phyloP scores from a whole-genome alignment of 1,284 basidiomycete genomes.

The Xerocomus minutiporus region DNA sequence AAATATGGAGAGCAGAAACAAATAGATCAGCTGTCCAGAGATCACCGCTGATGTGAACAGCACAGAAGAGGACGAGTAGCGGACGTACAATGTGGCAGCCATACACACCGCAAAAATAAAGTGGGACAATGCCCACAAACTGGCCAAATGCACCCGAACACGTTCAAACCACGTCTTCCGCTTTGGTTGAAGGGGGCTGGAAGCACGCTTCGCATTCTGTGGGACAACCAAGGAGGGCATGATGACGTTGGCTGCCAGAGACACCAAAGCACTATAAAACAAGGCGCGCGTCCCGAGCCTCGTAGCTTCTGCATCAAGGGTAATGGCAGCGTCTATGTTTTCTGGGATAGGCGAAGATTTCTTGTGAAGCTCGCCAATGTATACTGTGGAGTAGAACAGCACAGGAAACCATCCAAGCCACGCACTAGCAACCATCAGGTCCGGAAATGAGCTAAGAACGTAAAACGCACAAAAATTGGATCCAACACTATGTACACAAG shows the following conservation, averaged over 20 bases:
- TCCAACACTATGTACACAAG: conserved; percentile 48
- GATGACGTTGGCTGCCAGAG: conserved; percentile 64
- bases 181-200: conserved; percentile 20
- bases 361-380: conserved; percentile 84
- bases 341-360: conserved; percentile 38
- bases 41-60: conserved; percentile 13
- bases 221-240: conserved; percentile 67
- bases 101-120: conserved; percentile 66
- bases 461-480: conserved; percentile 80
- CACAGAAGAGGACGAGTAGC: conserved; percentile 3
- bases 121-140: conserved; percentile 74
- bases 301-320: conserved; percentile 64
- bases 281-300: conserved; percentile 82
- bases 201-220: conserved; percentile 12
- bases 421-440: conserved; percentile 43
- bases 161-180: conserved; percentile 26
- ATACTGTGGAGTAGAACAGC: conserved; percentile 83
- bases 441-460: background rate
- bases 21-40: conserved; percentile 11
- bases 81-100: conserved; percentile 68
- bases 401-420: conserved; percentile 89
- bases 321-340: conserved; percentile 35
- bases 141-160: conserved; percentile 56
- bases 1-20: conserved; percentile 5
- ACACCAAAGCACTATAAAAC: conserved; percentile 71